A percentile compares a stretch with the other conserved stretches of the same genome.
Evolutionary conservation across 73 alveolate genomes (phyloP).

Genomic region (Paramecium sexaurelia): DNA sequence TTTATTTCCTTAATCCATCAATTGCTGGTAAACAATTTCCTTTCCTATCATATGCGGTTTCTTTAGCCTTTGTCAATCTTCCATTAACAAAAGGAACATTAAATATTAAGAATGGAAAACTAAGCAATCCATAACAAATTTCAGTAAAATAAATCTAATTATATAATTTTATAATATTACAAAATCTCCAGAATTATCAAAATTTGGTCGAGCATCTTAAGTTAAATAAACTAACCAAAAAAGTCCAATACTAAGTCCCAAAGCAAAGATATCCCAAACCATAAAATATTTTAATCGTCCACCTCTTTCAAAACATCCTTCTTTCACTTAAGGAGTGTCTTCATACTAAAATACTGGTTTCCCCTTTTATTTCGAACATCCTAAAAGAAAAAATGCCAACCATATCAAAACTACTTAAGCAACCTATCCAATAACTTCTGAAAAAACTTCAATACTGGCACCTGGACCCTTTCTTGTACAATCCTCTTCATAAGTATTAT

Average conservation of each 20-base stretch:
- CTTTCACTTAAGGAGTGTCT: not conserved
- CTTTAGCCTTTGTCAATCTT: conserved; percentile 61
- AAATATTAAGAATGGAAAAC: conserved; percentile 63
- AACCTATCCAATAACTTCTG: conserved; percentile 42
- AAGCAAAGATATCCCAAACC: conserved; percentile 64
- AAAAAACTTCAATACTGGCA: conserved; percentile 44
- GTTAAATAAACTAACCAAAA: conserved; percentile 54
- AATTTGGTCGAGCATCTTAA: not conserved
- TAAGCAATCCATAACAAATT: conserved; percentile 59
- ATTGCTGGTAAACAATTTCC: conserved; percentile 61
- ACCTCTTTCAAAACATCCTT: conserved; percentile 60
- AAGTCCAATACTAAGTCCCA: conserved; percentile 49
- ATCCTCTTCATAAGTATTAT: not conserved
- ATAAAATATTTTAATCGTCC: conserved; percentile 59
- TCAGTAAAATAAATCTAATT: conserved; percentile 50
- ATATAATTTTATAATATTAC: not conserved
- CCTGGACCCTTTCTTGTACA: conserved; percentile 58
- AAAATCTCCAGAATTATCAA: conserved; percentile 60
- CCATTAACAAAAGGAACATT: conserved; percentile 46
- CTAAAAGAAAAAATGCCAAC: conserved; percentile 55
- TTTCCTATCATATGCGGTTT: conserved; percentile 66
- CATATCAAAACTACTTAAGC: conserved; percentile 53
- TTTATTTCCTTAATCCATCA: not conserved
- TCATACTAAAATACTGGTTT: conserved; percentile 48
- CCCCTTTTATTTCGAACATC: conserved; percentile 63